A percentile compares a stretch with the other conserved stretches of the same genome.
These are phyloP conservation scores for Smittium culicis DNA, from an alignment of 371 early-diverging fungal species.

Conservation along the genomic window DNA sequence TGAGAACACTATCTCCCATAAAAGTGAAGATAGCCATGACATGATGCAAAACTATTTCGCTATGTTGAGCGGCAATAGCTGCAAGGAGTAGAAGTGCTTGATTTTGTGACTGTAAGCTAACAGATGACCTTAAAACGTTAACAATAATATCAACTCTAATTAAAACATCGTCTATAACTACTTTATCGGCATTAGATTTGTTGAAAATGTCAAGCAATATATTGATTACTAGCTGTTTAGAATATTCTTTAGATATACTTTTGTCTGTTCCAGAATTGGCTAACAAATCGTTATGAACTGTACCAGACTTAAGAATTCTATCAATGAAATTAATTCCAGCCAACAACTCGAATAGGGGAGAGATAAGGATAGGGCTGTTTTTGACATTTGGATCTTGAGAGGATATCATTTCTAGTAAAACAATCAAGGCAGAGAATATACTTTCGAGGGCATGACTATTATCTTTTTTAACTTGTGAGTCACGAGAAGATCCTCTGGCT, in stretches of 20 bases:
- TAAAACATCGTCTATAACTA: slow-evolving; percentile 29
- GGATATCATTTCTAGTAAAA: background rate
- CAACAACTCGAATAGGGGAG: slow-evolving; percentile 59
- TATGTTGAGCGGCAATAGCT: slow-evolving; percentile 63
- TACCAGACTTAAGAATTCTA: background rate
- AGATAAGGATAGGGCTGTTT: slow-evolving; percentile 25
- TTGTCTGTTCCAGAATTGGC: background rate
- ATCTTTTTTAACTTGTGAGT: background rate
- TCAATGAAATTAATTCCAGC: slow-evolving; percentile 39
- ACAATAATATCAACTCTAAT: slow-evolving; percentile 77
- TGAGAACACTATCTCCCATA: slow-evolving; percentile 89
- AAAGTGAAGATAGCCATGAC: slow-evolving; percentile 95
- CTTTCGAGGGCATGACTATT: background rate
- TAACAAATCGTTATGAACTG: background rate
- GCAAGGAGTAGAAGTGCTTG: slow-evolving; percentile 77
- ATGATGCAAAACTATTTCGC: slow-evolving; percentile 74
- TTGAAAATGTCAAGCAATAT: slow-evolving; percentile 52
- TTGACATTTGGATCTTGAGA: slow-evolving; percentile 9
- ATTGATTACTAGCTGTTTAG: slow-evolving; percentile 71
- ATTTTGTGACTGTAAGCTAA: slow-evolving; percentile 91
- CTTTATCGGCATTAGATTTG: slow-evolving; percentile 34
- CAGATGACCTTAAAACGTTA: slow-evolving; percentile 73
- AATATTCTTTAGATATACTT: slow-evolving; percentile 61
- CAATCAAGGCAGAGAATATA: background rate
- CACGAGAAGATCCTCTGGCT: background rate